A percentile compares a stretch with the other conserved stretches of the same genome.
These are phyloP conservation scores for Mimosa bimucronata DNA, from an alignment of 306 rosid genomes.

Conservation along the genomic window DNA sequence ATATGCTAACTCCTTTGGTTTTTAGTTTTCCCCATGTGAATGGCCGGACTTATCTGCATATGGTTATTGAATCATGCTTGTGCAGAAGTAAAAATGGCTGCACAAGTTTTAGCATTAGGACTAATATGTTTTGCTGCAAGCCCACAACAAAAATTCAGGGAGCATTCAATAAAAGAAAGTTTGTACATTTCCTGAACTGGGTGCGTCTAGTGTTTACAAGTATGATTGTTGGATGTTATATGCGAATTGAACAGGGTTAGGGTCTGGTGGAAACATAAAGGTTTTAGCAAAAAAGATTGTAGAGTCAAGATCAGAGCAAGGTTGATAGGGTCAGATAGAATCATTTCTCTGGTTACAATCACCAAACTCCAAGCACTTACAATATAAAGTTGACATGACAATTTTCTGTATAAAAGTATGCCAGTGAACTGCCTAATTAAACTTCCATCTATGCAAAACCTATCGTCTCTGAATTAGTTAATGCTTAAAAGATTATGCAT, in stretches of 20 bases:
- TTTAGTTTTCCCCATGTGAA: neutral
- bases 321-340: neutral
- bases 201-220: neutral
- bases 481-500: neutral
- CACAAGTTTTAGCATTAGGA: neutral
- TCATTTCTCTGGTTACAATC: neutral
- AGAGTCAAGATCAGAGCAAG: conserved; percentile 22
- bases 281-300: neutral
- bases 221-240: neutral
- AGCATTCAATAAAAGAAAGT: neutral
- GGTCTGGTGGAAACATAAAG: conserved; percentile 3
- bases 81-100: neutral
- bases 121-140: conserved; percentile 22
- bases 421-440: neutral
- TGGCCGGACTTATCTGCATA: conserved; percentile 3
- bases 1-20: neutral
- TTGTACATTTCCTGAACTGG: too few species aligned
- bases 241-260: neutral
- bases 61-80: too few species aligned
- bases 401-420: too few species aligned
- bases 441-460: neutral
- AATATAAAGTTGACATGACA: too few species aligned
- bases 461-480: conserved; percentile 5
- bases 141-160: neutral
- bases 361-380: too few species aligned